A percentile compares a stretch with the other conserved stretches of the same genome.
phyloP scores from a whole-genome alignment of 805 yeast species.

The Metschnikowia proteae region DNA sequence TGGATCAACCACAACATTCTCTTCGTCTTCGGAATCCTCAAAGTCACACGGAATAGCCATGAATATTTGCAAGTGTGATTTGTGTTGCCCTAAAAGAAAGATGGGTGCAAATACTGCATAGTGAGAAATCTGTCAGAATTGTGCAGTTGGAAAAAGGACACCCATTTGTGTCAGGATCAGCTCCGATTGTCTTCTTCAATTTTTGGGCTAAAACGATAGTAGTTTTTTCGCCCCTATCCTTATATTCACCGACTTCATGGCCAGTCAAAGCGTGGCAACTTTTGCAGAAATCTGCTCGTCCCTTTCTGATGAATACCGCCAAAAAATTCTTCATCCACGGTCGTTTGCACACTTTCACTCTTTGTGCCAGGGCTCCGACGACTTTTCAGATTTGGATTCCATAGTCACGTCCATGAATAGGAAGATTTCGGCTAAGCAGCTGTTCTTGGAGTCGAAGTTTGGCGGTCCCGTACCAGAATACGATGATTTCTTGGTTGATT shows the following conservation, averaged over 20 bases:
- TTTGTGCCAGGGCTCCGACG: background rate
- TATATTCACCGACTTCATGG: background rate
- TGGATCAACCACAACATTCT: conserved; percentile 6
- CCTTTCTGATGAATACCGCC: conserved; percentile 3
- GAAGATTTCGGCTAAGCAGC: conserved; percentile 3
- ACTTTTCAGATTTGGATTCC: conserved; percentile 4
- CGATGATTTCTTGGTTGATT: background rate
- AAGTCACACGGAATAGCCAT: conserved; percentile 15
- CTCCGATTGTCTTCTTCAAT: too few relatives aligned
- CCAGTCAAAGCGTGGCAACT: conserved; percentile 7
- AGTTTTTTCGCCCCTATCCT: too few relatives aligned
- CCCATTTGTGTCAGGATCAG: too few relatives aligned
- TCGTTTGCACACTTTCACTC: conserved; percentile 4
- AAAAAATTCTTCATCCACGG: conserved; percentile 1
- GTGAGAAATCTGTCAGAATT: too few relatives aligned
- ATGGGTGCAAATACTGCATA: conserved; percentile 1
- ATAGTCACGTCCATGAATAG: conserved; percentile 6
- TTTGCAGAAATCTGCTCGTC: conserved; percentile 1
- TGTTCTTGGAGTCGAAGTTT: background rate
- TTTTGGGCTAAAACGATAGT: too few relatives aligned
- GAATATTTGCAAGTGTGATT: background rate
- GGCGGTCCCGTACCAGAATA: background rate
- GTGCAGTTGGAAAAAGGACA: too few relatives aligned
- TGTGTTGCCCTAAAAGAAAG: background rate
- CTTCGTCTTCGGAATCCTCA: background rate